A percentile compares a stretch with the other conserved stretches of the same genome.
Conservation (phyloP, 176 grass and related monocot species). For the Oryza glumipatula region DNA sequence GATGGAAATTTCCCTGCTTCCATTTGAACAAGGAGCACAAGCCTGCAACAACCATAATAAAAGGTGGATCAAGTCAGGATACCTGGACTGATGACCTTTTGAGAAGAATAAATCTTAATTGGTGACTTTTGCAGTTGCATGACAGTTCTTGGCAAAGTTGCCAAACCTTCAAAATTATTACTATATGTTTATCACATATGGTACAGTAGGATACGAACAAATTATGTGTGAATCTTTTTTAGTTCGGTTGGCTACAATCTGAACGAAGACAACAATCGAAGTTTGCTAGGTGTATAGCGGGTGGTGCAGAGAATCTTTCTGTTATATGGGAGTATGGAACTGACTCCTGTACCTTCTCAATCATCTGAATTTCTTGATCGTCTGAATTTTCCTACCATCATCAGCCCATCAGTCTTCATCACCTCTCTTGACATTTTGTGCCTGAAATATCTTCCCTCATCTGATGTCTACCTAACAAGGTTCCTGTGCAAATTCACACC, state of each 20-base stretch:
- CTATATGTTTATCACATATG: not conserved
- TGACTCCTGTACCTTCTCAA: not conserved
- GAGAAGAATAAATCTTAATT: not conserved
- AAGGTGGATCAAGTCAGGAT: slow-evolving; percentile 18
- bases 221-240: not conserved
- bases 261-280: not conserved
- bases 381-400: not conserved
- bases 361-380: not conserved
- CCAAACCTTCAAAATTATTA: not conserved
- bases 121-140: not conserved
- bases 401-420: not conserved
- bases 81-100: slow-evolving; percentile 6
- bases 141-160: not conserved
- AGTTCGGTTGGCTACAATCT: not conserved
- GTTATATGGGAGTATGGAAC: not conserved
- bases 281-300: not conserved
- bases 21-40: slow-evolving; percentile 13
- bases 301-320: slow-evolving; percentile 18
- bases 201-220: not conserved
- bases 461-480: not conserved
- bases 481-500: not conserved
- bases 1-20: slow-evolving; percentile 25
- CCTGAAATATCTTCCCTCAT: not conserved
- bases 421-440: not conserved
- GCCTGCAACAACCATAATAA: slow-evolving; percentile 25